Base-by-base conservation (phyloP, 371 early-diverging fungal species). In the Rhizopus stolonifer region DNA sequence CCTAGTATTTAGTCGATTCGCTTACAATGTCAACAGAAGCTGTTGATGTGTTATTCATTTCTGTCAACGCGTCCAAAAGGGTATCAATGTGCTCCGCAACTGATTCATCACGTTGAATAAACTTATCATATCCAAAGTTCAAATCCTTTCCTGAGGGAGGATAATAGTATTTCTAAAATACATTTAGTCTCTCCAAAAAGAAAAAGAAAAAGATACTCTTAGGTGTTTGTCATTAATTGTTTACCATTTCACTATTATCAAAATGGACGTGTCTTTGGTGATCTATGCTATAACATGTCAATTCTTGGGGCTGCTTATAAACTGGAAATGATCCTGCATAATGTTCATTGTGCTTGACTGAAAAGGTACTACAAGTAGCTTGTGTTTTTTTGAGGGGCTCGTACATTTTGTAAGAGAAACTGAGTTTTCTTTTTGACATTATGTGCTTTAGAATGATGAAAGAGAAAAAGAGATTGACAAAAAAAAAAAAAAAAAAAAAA, bases 11-110 rank as follows among this genome's bases (percentile, higher is more conserved):
- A 18, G 52, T 21, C 8, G 4, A 42, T 52, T 18, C 32, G 53
- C 60, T 50, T 69, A 82, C 79, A 73, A 80, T 69, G 72, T 74
- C 66, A 50, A 59, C 71, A 31, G 54, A 48, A 17, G 59, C 34
- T 22, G 25, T 22, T 18, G 31, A 49, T 3, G 44, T 8, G 36
- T n/a, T 62, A 55, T 49, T 51, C 18, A 51, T 46, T 23, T 65
- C 33, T 0, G 73, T 72, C 29, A 94, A 57, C 0, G 85, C 81
- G 38, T 83, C 80, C 25, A 94, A 67, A 32, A 96, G 57, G 0
- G 90, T 86, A 63, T 96, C 91, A 29, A 96, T 72, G 56, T 89
- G 90, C 52, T 94, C 96, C 22, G 82, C 70, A 5, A 75, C 64
- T 10, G 67, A 54, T 10, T 53, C 57, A 47, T 86, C 86, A 15